These are phyloP conservation scores for Xylaria sp. DNA, from an alignment of 2,329 filamentous ascomycete species.

Conservation along the genomic window DNA sequence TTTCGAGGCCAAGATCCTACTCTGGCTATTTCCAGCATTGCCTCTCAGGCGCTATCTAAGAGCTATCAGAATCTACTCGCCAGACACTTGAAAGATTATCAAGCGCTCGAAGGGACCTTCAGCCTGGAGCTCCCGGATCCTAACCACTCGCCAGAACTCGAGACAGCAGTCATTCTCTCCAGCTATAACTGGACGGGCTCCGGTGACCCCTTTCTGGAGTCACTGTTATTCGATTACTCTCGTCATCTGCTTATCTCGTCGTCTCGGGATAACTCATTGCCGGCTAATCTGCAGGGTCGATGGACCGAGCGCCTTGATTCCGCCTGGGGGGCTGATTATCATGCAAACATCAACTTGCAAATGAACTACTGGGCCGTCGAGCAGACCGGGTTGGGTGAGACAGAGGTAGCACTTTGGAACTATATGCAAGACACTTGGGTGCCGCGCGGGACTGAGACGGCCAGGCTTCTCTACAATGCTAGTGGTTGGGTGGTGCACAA, in stretches of 20 bases:
- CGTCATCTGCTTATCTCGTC: conserved; percentile 66
- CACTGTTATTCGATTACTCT: conserved; percentile 63
- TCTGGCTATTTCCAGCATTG: conserved; percentile 51
- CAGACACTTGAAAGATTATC: conserved; percentile 57
- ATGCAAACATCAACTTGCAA: conserved; percentile 69
- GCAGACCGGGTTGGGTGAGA: conserved; percentile 60
- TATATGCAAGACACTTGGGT: conserved; percentile 66
- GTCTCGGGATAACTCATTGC: conserved; percentile 62
- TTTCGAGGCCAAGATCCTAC: conserved; percentile 62
- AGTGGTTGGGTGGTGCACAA: conserved; percentile 67
- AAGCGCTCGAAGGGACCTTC: conserved; percentile 54
- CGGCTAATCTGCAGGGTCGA: conserved; percentile 66
- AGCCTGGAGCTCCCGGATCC: conserved; percentile 58
- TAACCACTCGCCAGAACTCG: conserved; percentile 52
- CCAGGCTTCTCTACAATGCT: conserved; percentile 63
- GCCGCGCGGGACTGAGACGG: conserved; percentile 64
- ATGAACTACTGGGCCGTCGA: conserved; percentile 71
- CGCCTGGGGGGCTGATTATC: conserved; percentile 67
- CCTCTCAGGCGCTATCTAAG: conserved; percentile 50
- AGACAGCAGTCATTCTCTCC: conserved; percentile 52
- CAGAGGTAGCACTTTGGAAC: conserved; percentile 61
- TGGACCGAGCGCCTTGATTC: conserved; percentile 59
- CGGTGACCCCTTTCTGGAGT: conserved; percentile 64
- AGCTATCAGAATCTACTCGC: conserved; percentile 48
- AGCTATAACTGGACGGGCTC: conserved; percentile 47